Evolutionary conservation across 1,139 yeast genomes (phyloP), one percentile per base, ranked within the genome.

Genomic region (Pichia sp.): DNA sequence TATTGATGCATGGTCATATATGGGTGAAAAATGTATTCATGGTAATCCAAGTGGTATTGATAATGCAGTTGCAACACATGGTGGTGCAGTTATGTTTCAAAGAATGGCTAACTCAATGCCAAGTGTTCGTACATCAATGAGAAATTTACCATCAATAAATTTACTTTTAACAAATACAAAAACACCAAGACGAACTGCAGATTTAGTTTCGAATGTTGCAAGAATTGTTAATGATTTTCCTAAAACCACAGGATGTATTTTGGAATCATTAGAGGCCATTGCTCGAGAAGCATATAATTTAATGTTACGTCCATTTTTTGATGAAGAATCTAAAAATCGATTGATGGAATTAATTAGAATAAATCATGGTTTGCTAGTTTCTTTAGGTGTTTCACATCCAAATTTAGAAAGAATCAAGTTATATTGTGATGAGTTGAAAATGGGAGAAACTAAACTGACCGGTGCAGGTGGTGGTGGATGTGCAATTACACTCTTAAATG

Each of bases 391-490:
- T 7, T 84, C 95, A 12, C 98, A 94, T 62, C 95, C 97, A 4
- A 73, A 83, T 22, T 70, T 92, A 48, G 98, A 92, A 60, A 69
- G 71, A 43, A 78, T 90, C 40, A 82, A 80, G 55, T 67, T 76
- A 25, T 68, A 80, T 22, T 75, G 86, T 25, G 90, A 84, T 57
- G 71, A 69, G 38, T 60, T 77, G 46, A 60, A 68, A 2, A 65
- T 92, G 31, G 99, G 99, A 6, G 81, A 86, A 49, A 90, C 99
- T 2, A 92, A 92, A 63, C 73, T 92, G 49, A 92, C 98, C 0
- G 99, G 99, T 37, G 98, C 98, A 0, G 99, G 99, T 26, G 98
- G 98, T 22, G 99, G 99, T 38, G 99, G 99, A 1, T 92, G 99
- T 68, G 96, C 97, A 22, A 83, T 94, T 46, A 92, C 97, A 0